Percentiles rank a stretch among this genome's conserved stretches.
Evolutionary conservation across 257 asterid species (phyloP).

Genomic region (Phtheirospermum japonicum): DNA sequence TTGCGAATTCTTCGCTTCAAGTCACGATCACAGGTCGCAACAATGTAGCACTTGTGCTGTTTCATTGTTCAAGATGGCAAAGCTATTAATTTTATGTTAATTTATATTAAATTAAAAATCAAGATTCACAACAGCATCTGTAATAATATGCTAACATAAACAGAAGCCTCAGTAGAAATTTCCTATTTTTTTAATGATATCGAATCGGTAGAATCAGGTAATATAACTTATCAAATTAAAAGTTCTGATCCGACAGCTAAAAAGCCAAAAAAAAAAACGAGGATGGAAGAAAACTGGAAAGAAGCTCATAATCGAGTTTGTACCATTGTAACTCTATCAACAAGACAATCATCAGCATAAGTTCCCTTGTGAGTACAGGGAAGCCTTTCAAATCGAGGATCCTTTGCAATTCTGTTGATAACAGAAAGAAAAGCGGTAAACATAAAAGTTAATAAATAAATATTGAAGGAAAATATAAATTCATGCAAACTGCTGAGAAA

Average conservation of each 20-base stretch:
- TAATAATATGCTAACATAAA: neutral
- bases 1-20: conserved; percentile 93
- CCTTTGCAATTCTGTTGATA: conserved; percentile 80
- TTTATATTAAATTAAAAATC: neutral
- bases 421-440: neutral
- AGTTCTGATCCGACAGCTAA: too few species aligned
- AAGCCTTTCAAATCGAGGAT: conserved; percentile 96
- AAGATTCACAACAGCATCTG: conserved; percentile 2
- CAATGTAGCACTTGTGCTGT: conserved; percentile 96
- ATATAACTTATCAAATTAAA: too few species aligned
- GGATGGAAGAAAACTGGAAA: too few species aligned
- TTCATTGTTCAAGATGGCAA: conserved; percentile 25
- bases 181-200: neutral
- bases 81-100: conserved; percentile 11
- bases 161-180: neutral
- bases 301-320: too few species aligned
- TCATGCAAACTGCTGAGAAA: too few species aligned
- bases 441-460: neutral
- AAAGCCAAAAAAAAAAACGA: too few species aligned
- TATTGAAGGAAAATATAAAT: too few species aligned
- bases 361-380: conserved; percentile 96
- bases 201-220: neutral
- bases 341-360: conserved; percentile 97
- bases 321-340: conserved; percentile 92
- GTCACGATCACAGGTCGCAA: conserved; percentile 97